Base-by-base conservation (phyloP, 148 eudicot genomes). In the Agrostemma githago region DNA sequence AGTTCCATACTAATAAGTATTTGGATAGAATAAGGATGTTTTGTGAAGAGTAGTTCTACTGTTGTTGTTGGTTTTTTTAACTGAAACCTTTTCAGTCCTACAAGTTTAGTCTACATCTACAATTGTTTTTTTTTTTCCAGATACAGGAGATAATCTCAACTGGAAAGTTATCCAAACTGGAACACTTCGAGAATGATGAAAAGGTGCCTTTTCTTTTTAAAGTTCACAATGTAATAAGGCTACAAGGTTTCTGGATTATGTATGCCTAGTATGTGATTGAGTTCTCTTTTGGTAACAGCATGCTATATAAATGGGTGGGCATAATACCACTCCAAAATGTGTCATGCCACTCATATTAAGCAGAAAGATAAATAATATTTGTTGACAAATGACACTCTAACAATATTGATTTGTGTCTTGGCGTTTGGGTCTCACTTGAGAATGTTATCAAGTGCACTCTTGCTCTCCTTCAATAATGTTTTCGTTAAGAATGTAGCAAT, bases 141-240 rank as follows among this genome's bases (percentile, higher is more conserved):
- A 92, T 95, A 79, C 93, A 88, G 74, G 99, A 95, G 84, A 92
- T 95, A 70, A 89, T 89, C 68, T 84, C 79, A 74, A 95, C 99
- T 59, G 97, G 97, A 72, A 92, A 84, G 80, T 84, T 95, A 59
- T 90, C 97, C 66, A 95, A 95, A 89, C 79, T 95, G 89, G 99
- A 95, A 81, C 92, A 95, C 84, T 95, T 95, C 71, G 94, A 92
- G 85, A 85, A 83, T 64, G 96, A 95, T 84, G 97, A 92, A 81
- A 95, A 90, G 99, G 97, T 92, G 19, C 39, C 69, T 71, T 43
- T 37, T 14, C 56, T 73, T 76, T 59, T 67, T 8, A 34, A 15
- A 61, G 44, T 65, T 66, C 3, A 4, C 38, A 20, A 41, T 69
- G 42, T 69, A 63, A 44, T 70, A 46, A 34, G 15, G 44, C 8